Evolutionary conservation across 441 rosid genomes (phyloP).

Genomic region (Bocquillonia castaneifolia): DNA sequence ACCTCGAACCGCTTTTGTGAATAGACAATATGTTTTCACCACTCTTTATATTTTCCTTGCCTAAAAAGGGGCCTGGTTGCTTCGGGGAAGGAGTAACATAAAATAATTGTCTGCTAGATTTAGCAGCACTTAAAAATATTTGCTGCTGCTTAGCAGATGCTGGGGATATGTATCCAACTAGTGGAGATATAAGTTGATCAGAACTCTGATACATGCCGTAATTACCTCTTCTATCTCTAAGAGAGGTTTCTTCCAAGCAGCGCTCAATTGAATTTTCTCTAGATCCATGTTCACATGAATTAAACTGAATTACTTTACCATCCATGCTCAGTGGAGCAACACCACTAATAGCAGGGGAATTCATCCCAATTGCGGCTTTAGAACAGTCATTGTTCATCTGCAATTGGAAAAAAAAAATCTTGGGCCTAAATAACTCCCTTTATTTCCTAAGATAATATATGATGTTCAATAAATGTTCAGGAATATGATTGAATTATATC

Average conservation of each 20-base stretch:
- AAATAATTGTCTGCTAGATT: conserved; percentile 29
- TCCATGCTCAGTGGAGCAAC: conserved; percentile 15
- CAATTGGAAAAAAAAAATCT: conserved; percentile 18
- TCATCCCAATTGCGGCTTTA: conserved; percentile 17
- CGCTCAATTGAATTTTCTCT: conserved; percentile 27
- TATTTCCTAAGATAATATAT: background rate
- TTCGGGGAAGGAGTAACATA: conserved; percentile 62
- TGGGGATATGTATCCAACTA: conserved; percentile 37
- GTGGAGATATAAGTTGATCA: conserved; percentile 33
- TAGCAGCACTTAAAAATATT: conserved; percentile 33
- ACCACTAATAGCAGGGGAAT: conserved; percentile 22
- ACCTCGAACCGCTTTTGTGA: conserved; percentile 44
- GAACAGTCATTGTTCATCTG: conserved; percentile 29
- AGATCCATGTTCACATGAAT: conserved; percentile 29
- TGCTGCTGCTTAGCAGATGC: conserved; percentile 36
- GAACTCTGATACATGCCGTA: conserved; percentile 20
- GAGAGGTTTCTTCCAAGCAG: conserved; percentile 20
- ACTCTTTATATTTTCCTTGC: conserved; percentile 39
- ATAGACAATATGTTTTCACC: conserved; percentile 38
- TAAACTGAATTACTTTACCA: conserved; percentile 22
- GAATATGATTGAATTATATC: background rate
- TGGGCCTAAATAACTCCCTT: conserved; percentile 6
- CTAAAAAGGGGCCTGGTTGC: conserved; percentile 39
- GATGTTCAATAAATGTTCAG: background rate
- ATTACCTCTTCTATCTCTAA: conserved; percentile 15